These are phyloP conservation scores for Phialophora macrospora DNA, from an alignment of 2,329 filamentous ascomycete genomes.

Conservation along the genomic window DNA sequence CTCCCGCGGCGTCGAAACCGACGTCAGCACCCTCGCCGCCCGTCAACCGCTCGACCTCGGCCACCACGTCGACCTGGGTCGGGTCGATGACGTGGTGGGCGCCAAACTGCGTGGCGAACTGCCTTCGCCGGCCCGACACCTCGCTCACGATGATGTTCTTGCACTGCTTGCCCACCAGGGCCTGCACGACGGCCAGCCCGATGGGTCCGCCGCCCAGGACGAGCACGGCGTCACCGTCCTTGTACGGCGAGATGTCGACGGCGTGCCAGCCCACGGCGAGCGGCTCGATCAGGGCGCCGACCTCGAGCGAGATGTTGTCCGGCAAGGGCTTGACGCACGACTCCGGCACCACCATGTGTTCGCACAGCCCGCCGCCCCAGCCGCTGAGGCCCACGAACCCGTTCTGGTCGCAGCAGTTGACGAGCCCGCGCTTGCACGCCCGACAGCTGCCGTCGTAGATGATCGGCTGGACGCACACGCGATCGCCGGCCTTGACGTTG, in stretches of 20 bases:
- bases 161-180: constrained; percentile 49
- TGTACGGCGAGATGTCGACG: constrained; percentile 56
- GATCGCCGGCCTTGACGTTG: constrained; percentile 55
- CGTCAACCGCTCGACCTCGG: constrained; percentile 42
- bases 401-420: constrained; percentile 61
- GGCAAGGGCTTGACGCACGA: constrained; percentile 54
- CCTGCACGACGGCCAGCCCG: constrained; percentile 57
- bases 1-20: constrained; percentile 59
- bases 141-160: constrained; percentile 60
- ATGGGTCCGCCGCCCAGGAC: constrained; percentile 61
- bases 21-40: constrained; percentile 56
- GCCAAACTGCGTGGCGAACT: constrained; percentile 58
- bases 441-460: constrained; percentile 60
- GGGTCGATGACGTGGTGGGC: constrained; percentile 60
- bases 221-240: constrained; percentile 53
- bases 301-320: constrained; percentile 57
- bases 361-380: constrained; percentile 59
- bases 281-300: constrained; percentile 60
- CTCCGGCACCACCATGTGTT: constrained; percentile 57
- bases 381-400: constrained; percentile 59
- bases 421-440: constrained; percentile 57
- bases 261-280: constrained; percentile 63
- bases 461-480: constrained; percentile 59
- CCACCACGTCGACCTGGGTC: constrained; percentile 54
- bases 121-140: constrained; percentile 53